Evolutionary conservation across 2,329 filamentous ascomycete genomes (phyloP).

Genomic region (Simplicillium aogashimaense): DNA sequence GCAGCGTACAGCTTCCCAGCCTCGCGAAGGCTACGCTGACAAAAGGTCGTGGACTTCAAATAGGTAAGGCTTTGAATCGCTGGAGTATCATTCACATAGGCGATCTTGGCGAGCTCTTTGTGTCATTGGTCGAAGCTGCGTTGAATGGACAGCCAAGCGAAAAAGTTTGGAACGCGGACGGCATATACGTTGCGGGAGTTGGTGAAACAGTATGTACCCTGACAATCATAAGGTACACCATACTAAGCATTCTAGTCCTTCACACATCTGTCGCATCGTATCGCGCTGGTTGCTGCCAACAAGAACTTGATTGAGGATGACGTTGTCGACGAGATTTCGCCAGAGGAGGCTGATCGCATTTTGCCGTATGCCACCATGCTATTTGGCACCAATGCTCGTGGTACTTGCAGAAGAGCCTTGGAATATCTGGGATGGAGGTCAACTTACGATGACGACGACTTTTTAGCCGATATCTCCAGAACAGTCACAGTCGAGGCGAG

Average conservation of each 20-base stretch:
- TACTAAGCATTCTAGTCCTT: background rate
- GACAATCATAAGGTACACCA: background rate
- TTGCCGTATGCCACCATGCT: background rate
- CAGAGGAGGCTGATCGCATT: background rate
- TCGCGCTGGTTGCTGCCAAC: background rate
- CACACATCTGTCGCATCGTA: background rate
- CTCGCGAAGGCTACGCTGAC: conserved; percentile 22
- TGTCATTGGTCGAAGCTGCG: conserved; percentile 19
- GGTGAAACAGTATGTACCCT: conserved; percentile 15
- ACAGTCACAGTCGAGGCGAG: too few species aligned
- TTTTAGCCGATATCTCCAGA: too few species aligned
- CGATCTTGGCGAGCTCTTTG: conserved; percentile 20
- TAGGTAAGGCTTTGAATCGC: conserved; percentile 20
- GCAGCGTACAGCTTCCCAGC: conserved; percentile 29
- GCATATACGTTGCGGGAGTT: conserved; percentile 22
- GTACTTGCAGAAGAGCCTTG: background rate
- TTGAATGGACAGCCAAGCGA: conserved; percentile 9
- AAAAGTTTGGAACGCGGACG: conserved; percentile 25
- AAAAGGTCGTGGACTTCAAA: conserved; percentile 18
- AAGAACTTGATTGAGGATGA: background rate
- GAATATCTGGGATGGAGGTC: background rate
- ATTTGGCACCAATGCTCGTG: background rate
- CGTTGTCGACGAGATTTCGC: background rate
- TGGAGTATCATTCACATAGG: conserved; percentile 26
- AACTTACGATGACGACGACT: background rate